Base-by-base conservation (phyloP, 2,329 filamentous ascomycete genomes). In the Paramyrothecium roridum region DNA sequence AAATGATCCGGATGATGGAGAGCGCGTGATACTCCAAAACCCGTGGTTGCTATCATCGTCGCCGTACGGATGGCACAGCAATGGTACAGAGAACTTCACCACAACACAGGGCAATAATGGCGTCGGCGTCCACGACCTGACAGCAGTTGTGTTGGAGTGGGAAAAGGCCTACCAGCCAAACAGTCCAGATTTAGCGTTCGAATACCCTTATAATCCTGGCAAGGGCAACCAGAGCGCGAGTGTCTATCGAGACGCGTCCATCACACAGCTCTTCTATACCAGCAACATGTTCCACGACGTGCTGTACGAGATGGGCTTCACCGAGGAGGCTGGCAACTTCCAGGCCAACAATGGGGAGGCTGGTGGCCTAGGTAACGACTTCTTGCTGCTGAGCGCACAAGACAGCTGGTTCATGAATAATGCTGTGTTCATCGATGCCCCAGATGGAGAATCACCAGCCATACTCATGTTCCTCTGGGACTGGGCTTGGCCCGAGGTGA, bases 381-480 rank as follows among this genome's bases (percentile, higher is more conserved):
- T 74, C 48, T 79, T 83, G 40, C 82, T 82, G 55, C 71, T 84
- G 43, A 82, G 83, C 58, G 68, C 81, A 0, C 83, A 86, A 61
- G 83, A 86, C 55, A 81, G 80, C 30, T 73, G 73, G 0, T 77
- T 73, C 17, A 74, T 69, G 1, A 81, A 86, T 71, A 85, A 85
- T 57, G 83, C 83, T 55, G 78, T 82, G 69, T 85, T 85, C 58
- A 74, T 76, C 6, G 82, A 82, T 0, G 80, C 79, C 0, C 72
- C 74, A 0, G 82, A 85, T 57, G 81, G 81, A 10, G 65, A 72
- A 46, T 67, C 70, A 2, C 78, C 77, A 16, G 76, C 80, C 30
- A 85, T 86, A 82, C 67, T 78, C 21, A 85, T 85, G 82, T 84
- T 78, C 63, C 67, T 85, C 51, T 86, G 80, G 80, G 78, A 73